Evolutionary conservation across 2,329 filamentous ascomycete genomes (phyloP).

Genomic region (Colletotrichum sp.): DNA sequence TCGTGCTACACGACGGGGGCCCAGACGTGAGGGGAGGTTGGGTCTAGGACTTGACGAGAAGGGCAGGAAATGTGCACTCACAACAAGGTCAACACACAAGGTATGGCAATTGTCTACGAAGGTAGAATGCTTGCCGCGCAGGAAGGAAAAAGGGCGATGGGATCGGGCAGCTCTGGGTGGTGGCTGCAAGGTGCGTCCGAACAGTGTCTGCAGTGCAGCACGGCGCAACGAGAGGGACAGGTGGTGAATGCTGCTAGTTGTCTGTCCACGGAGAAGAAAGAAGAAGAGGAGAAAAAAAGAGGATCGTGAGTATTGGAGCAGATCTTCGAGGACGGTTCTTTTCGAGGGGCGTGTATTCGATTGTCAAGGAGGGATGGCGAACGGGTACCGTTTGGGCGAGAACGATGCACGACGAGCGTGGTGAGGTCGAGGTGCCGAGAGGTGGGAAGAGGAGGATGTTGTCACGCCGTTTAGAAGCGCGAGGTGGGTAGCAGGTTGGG

Average conservation of each 20-base stretch:
- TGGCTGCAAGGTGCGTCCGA: background rate
- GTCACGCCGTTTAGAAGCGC: constrained; percentile 15
- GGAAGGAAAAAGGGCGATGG: background rate
- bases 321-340: background rate
- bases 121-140: background rate
- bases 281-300: background rate
- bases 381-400: background rate
- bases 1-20: background rate
- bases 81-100: background rate
- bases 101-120: constrained; percentile 4
- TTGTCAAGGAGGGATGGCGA: background rate
- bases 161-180: background rate
- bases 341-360: background rate
- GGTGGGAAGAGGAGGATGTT: constrained; percentile 8
- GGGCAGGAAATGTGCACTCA: constrained; percentile 8
- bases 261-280: background rate
- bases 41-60: background rate
- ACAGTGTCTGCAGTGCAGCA: background rate
- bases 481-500: constrained; percentile 7
- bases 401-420: background rate
- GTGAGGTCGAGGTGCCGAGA: constrained; percentile 12
- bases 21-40: background rate
- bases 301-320: background rate
- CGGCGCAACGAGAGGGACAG: background rate
- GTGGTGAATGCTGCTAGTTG: background rate